Base-by-base conservation (phyloP, 768 basidiomycete genomes). In the Boletus patriciae region DNA sequence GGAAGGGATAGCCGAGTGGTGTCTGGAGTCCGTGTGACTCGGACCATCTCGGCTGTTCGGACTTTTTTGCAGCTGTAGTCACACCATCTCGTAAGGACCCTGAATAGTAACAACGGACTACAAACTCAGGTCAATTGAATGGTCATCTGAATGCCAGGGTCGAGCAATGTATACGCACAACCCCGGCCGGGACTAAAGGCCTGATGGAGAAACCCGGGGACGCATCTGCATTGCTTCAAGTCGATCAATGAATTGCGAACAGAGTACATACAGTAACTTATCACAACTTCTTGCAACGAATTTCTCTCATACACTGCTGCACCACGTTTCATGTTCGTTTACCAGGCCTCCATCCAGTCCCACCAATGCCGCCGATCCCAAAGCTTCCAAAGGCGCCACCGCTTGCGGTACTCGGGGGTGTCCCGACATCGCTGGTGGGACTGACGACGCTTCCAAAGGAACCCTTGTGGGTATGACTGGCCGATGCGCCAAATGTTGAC, bases 401-500 rank as follows among this genome's bases (percentile, higher is more conserved):
- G 13, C 72, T 71, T 5, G 62, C 66, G 10, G 62, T 46, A 41
- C 68, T 70, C 12, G 61, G 36, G 18, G 66, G 59, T 31, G 65
- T 64, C n/a, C 52, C 64, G 25, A 55, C 37, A 13, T 69, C 68
- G 11, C 50, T 66, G 12, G 62, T 63, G 37, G 74, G 68, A 46
- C 64, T 68, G 9, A 40, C 27, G 4, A 52, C 55, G 11, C 42
- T 62, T 21, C 59, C 67, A 12, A 59, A 51, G 16, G 71, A 60
- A 18, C 61, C 54, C 41, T 66, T 73, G 41, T 60, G 60, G 4
- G 50, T 13, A 27, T 70, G 69, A 45, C 15, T 57, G 18, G 55
- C 55, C n/a, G 70, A 55, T 11, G 66, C 42, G 57, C 82, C 81
- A 76, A 91, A 90, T 12, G 82, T 80, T 0, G 87, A 75, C 40